Base-by-base conservation (phyloP, 495 filamentous ascomycete genomes). In the Penicillium dipodomyicola region DNA sequence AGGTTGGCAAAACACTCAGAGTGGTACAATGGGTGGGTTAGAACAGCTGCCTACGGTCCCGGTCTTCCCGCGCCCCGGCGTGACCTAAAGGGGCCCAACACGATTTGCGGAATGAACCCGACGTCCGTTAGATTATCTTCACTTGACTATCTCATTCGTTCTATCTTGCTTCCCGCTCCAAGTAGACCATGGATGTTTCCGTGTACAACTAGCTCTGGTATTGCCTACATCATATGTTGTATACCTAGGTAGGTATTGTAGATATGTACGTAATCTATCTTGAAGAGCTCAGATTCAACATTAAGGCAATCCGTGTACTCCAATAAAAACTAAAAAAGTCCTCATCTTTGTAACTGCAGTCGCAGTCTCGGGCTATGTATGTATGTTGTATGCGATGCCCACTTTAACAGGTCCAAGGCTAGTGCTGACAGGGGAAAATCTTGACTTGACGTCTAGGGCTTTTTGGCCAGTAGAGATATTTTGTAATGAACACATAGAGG, bases 1-100 rank as follows among this genome's bases (percentile, higher is more conserved):
- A 68, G 88, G 89, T 14, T 96, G 94, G 90, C 92, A 96, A 62
- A 80, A 80, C 39, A 84, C 84, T 52, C 73, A 73, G 39, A 83
- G 89, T 70, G 84, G 89, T 5, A 94, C 92, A 11, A 88, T 96
- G 64, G 92, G 93, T 41, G 94, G 93, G 2, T 72, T 93, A 53
- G 77, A 96, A 71, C 84, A 89, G 54, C 51, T 96, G 52, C 83
- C 86, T 17, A 93, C 92, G 4, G 78, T 92, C 35, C 88, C 89
- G 0, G 80, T 97, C 8, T 98, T 98, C 65, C 94, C 94, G 2
- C 77, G 94, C 59, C 90, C 89, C 10, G 85, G 83, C 5, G 70
- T 72, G 71, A 63, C 60, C 47, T 74, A 65, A 49, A 37, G 25
- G 40, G 23, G 20, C 19, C 8, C 19, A 14, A 35, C 40, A 39